A percentile compares a stretch with the other conserved stretches of the same genome.
Evolutionary conservation across 352 stramenopile genomes (phyloP).

Genomic region (Blastocystis sp.): DNA sequence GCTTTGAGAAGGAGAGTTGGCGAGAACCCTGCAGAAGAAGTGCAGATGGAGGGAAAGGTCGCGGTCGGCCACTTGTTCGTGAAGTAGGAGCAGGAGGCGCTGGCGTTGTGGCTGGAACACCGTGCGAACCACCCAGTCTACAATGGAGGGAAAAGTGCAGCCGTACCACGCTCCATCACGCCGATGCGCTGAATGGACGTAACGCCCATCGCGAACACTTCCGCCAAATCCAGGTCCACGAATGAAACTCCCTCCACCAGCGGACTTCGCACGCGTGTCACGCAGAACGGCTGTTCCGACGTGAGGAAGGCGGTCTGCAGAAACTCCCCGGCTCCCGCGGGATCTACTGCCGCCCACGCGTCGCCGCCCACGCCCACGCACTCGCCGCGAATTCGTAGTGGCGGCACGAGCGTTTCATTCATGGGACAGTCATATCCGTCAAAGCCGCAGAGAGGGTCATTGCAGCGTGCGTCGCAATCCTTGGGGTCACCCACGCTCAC

Average conservation of each 20-base stretch:
- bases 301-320: neutral
- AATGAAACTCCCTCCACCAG: neutral
- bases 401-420: neutral
- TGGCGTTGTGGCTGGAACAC: neutral
- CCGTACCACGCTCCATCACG: neutral
- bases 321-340: neutral
- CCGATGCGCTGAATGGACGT: neutral
- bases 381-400: neutral
- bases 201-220: neutral
- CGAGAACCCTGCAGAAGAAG: neutral
- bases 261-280: neutral
- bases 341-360: neutral
- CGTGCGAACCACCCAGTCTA: neutral
- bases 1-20: neutral
- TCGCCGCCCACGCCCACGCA: neutral
- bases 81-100: neutral
- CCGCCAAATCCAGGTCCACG: neutral
- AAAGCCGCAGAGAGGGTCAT: constrained; percentile 80
- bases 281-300: neutral
- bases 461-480: constrained; percentile 78
- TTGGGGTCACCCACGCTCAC: neutral
- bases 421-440: constrained; percentile 80
- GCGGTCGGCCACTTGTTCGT: neutral
- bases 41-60: neutral
- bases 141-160: neutral